Evolutionary conservation across 345 rosid genomes (phyloP), one percentile per base, ranked within the genome.

Genomic region (Corchorus olitorius): DNA sequence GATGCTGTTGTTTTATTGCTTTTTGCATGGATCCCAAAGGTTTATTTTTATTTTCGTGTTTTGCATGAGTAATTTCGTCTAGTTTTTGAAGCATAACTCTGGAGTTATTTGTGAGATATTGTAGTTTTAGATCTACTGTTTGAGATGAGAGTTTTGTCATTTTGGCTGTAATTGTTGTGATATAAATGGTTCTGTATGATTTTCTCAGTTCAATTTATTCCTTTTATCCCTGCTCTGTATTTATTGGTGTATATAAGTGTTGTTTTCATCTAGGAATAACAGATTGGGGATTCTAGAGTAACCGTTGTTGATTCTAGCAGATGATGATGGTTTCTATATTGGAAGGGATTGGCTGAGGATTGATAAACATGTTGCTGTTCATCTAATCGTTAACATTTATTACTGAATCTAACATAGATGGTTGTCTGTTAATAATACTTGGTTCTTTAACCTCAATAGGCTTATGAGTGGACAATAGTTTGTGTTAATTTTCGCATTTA

Each of bases 101-200:
- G 3, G 45, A 34, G 15, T 75, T 59, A 34, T 61, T 14, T 50
- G 15, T 37, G 39, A 19, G 54, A 64, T 46, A 1, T 61, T 75
- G 8, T 55, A 60, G 54, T 75, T 65, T 79, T 76, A 73, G 84
- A 79, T 81, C 83, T 79, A 49, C 41, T 52, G 16, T 81, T 59
- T 39, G 53, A 35, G 19, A 12, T 39, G 8, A 49, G 69, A 49
- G 60, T 8, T 33, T 10, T 39, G 3, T n/a, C 11, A 4, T 9
- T 49, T 63, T 72, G 37, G 48, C 45, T 65, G 37, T 35, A 3
- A 4, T 15, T 70, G 50, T 74, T 17, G 71, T 61, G 55, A 50
- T 48, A 50, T 35, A 17, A 19, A 27, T 34, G 50, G 20, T 46
- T 48, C 6, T 52, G 48, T 39, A 61, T n/a, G 33, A 49, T 13